Base-by-base conservation (phyloP, 345 rosid genomes). In the Laguncularia racemosa region DNA sequence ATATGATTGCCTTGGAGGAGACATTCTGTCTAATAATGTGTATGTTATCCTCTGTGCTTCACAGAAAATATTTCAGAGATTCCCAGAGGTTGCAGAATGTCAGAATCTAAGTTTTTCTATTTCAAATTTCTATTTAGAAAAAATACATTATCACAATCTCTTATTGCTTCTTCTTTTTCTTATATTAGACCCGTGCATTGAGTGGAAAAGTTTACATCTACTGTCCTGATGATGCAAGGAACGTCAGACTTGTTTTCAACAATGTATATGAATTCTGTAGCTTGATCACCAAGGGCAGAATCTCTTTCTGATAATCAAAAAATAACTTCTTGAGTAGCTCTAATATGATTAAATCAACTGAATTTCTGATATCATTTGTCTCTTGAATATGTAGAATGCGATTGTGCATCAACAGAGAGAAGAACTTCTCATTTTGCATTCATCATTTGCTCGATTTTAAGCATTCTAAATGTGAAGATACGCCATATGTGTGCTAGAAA, bases 301-400 rank as follows among this genome's bases (percentile, higher is more conserved):
- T 82, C 97, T 68, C 95, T 93, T 54, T 84, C 92, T 14, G 95
- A 87, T 40, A 64, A 60, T 61, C 95, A 89, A 79, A 93, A 89
- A 96, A 97, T 89, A 71, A 60, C 48, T 33, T 33, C 9, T 33
- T 6, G 9, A 33, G 40, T 33, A 33, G 40, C 40, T 33, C 40
- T 6, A 6, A 9, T 33, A 33, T 33, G 9, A 10, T 33, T 33
- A 10, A 9, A 1, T 33, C 40, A n/a, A n/a, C 40, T 33, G 7
- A 33, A 7, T 7, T 33, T 33, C 9, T 33, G 11, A 6, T 7
- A 33, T 7, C 40, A 33, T 33, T 23, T 33, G 7, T 33, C 40
- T 33, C 40, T 33, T 33, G 40, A 33, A 33, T 33, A 33, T 6
- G 40, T 6, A 7, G 40, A 33, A n/a, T n/a, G n/a, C n/a, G n/a